Conservation (phyloP, 805 yeast species). For the Spathaspora passalidarum region DNA sequence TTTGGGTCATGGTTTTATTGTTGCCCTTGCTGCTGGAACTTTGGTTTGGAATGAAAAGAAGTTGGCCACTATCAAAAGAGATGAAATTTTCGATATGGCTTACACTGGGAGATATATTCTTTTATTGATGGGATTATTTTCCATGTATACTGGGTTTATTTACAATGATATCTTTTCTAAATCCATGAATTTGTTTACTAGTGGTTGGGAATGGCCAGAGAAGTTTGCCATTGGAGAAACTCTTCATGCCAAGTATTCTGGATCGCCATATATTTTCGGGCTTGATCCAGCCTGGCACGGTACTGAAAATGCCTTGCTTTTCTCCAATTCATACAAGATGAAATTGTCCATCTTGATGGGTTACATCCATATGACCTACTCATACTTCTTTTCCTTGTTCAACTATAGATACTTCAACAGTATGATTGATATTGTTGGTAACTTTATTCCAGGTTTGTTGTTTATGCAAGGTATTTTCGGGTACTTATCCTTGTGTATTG, state of each 20-base stretch:
- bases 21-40: conserved; percentile 67
- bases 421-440: conserved; percentile 80
- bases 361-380: conserved; percentile 89
- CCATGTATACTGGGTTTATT: conserved; percentile 91
- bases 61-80: conserved; percentile 68
- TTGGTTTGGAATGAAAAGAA: conserved; percentile 73
- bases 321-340: conserved; percentile 96
- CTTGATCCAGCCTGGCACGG: conserved; percentile 97
- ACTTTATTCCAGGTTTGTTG: conserved; percentile 88
- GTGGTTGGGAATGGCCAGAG: conserved; percentile 95
- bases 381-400: conserved; percentile 78
- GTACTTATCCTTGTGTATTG: conserved; percentile 77
- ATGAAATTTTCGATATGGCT: conserved; percentile 97
- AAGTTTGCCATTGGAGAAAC: conserved; percentile 66
- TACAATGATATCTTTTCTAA: conserved; percentile 93
- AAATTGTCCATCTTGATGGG: conserved; percentile 94
- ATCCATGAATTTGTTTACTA: conserved; percentile 80
- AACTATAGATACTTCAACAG: conserved; percentile 71
- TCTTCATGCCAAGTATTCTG: conserved; percentile 61
- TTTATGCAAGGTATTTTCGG: conserved; percentile 98
- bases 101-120: conserved; percentile 88
- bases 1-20: conserved; percentile 88
- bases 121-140: conserved; percentile 87
- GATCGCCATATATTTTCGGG: conserved; percentile 73
- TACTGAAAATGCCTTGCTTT: conserved; percentile 83